Conservation (phyloP, 2,329 filamentous ascomycete genomes). For the Monilinia laxa region DNA sequence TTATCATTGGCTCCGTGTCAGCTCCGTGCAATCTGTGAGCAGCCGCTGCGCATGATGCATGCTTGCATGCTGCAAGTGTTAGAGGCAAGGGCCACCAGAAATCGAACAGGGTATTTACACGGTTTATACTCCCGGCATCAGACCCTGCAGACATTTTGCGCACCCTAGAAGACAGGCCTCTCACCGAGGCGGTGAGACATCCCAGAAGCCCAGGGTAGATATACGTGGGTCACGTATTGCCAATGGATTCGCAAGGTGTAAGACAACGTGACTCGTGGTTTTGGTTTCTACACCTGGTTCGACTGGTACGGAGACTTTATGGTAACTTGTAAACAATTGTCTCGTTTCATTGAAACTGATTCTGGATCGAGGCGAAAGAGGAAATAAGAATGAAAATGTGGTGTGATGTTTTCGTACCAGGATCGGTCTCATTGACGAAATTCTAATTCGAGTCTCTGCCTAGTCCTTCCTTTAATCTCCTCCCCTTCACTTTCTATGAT, state of each 20-base stretch:
- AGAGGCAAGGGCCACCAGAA: constrained; percentile 31
- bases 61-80: constrained; percentile 37
- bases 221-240: constrained; percentile 41
- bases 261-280: constrained; percentile 17
- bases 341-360: too few species aligned
- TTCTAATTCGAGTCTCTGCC: background rate
- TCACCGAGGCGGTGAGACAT: constrained; percentile 18
- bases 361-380: too few species aligned
- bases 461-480: background rate
- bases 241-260: constrained; percentile 33
- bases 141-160: too few species aligned
- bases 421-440: background rate
- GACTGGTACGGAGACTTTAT: too few species aligned
- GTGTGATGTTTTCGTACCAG: background rate
- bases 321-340: too few species aligned
- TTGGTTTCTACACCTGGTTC: background rate
- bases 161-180: too few species aligned
- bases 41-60: constrained; percentile 36
- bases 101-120: too few species aligned
- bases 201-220: background rate
- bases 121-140: too few species aligned
- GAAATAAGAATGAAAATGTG: too few species aligned
- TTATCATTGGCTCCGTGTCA: background rate
- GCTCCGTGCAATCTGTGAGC: constrained; percentile 8
- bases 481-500: background rate